Percentiles rank a stretch among this genome's conserved stretches.
Evolutionary conservation across 768 basidiomycete genomes (phyloP).

Genomic region (Hypsizygus marmoreus): DNA sequence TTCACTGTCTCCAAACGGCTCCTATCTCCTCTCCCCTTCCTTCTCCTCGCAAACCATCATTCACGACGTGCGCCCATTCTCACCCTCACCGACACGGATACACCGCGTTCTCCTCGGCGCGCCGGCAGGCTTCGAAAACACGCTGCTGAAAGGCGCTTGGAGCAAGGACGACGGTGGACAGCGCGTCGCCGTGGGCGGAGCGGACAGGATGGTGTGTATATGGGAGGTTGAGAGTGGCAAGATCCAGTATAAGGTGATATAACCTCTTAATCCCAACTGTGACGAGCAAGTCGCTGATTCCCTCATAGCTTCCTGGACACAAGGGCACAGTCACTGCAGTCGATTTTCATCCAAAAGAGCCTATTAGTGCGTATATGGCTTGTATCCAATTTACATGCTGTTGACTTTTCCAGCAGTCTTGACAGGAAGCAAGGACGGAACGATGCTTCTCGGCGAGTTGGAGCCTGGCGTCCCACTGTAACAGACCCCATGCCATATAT

Average conservation of each 20-base stretch:
- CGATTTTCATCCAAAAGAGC: slow-evolving; percentile 95
- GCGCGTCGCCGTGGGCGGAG: slow-evolving; percentile 86
- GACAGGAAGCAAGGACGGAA: slow-evolving; percentile 90
- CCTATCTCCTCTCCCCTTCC: slow-evolving; percentile 86
- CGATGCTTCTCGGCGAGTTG: slow-evolving; percentile 90
- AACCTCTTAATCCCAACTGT: no score
- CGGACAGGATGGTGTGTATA: slow-evolving; percentile 83
- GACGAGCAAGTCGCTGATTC: background rate
- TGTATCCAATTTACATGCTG: background rate
- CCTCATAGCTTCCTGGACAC: slow-evolving; percentile 82
- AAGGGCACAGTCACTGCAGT: slow-evolving; percentile 96
- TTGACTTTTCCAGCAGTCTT: slow-evolving; percentile 54
- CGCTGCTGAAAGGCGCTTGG: slow-evolving; percentile 85
- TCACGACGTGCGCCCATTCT: slow-evolving; percentile 94
- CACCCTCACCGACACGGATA: slow-evolving; percentile 76
- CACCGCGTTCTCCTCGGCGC: slow-evolving; percentile 82
- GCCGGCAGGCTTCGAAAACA: slow-evolving; percentile 92
- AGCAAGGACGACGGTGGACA: slow-evolving; percentile 81
- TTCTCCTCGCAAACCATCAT: slow-evolving; percentile 88
- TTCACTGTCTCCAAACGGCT: slow-evolving; percentile 86
- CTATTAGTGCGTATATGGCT: slow-evolving; percentile 78
- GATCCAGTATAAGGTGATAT: slow-evolving; percentile 79
- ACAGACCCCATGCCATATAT: no score
- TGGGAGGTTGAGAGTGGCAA: slow-evolving; percentile 84
- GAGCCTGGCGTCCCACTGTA: slow-evolving; percentile 61